Percentiles rank a stretch among this genome's conserved stretches.
phyloP scores from a whole-genome alignment of 2,329 filamentous ascomycete genomes.

The Pyrenophora tritici-repentis region DNA sequence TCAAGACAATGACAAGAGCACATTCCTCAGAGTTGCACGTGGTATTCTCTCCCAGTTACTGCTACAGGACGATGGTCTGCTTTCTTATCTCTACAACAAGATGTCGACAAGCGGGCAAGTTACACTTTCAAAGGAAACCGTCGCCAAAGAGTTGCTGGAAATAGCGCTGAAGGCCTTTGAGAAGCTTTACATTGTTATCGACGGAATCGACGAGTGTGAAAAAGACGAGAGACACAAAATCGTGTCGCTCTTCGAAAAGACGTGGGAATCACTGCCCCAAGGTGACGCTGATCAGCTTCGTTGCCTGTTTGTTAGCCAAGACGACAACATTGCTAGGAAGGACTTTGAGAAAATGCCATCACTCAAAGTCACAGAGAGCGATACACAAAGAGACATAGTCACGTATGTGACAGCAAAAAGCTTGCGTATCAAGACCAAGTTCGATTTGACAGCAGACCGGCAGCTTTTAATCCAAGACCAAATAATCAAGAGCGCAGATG shows the following conservation, averaged over 20 bases:
- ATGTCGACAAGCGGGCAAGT: constrained; percentile 1
- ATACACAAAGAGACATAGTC: constrained; percentile 5
- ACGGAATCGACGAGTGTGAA: constrained; percentile 51
- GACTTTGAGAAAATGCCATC: constrained; percentile 4
- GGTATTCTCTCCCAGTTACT: constrained; percentile 4
- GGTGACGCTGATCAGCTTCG: constrained; percentile 20
- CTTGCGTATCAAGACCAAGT: constrained; percentile 17
- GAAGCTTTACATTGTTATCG: constrained; percentile 33
- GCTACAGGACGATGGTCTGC: background rate
- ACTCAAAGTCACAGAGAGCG: constrained; percentile 1
- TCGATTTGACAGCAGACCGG: constrained; percentile 19
- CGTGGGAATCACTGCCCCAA: constrained; percentile 14
- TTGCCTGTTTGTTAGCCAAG: constrained; percentile 29
- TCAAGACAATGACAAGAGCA: constrained; percentile 12
- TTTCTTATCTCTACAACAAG: background rate
- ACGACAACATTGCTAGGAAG: constrained; percentile 16
- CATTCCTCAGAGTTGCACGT: constrained; percentile 1
- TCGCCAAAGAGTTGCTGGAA: constrained; percentile 10
- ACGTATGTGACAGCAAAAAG: constrained; percentile 1
- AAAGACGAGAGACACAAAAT: constrained; percentile 27
- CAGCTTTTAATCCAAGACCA: constrained; percentile 27
- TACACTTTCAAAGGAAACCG: background rate
- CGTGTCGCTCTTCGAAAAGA: constrained; percentile 18
- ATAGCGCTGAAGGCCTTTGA: constrained; percentile 26
- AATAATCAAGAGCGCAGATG: constrained; percentile 27